Evolutionary conservation across 1,284 basidiomycete species (phyloP), one percentile per base, ranked within the genome.

Genomic region (Apiotrichum brassicae): DNA sequence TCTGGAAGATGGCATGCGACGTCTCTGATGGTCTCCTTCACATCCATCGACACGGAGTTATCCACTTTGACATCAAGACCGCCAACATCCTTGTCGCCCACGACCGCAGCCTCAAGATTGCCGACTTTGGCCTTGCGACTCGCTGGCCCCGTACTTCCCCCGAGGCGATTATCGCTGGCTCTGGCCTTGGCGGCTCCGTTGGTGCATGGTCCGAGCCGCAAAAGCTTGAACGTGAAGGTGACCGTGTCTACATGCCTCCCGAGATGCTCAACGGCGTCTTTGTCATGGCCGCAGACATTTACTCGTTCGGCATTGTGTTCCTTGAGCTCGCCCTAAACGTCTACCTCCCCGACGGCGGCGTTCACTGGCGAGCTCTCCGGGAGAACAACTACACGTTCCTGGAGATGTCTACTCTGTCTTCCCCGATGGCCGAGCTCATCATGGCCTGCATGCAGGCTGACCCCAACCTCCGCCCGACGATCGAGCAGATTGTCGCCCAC

Each of bases 11-110:
- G 60, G 78, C 94, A 49, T 84, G 85, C 36, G 95, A 98, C 71
- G 78, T 98, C 50, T 84, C 84, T 64, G 83, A 85, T 72, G 90
- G 94, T 57, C 78, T 98, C 56, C 78, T 80, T 53, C 93, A 93
- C 75, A 88, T 98, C 56, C 95, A 99, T 72, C 79, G 81, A 51
- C 80, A 83, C 48, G 85, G 86, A 46, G 84, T 97, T 43, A 86
- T 98, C 47, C 95, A 99, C 75, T 81, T 99, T 49, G 95, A 99
- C 75, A 78, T 99, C 61, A 99, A 98, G 76, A 95, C 95, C 13
- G 93, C 89, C 49, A 99, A 99, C 68, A 85, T 99, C 49, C 91
- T 99, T 67, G 81, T 98, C 60, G 92, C 90, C 3, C 79, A 81
- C 22, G 81, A 86, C 52, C 94, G 94, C 6, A 82, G 87, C 24